Percentiles rank a stretch among this genome's conserved stretches.
phyloP scores from a whole-genome alignment of 805 yeast species.

The Yarrowia sp. region DNA sequence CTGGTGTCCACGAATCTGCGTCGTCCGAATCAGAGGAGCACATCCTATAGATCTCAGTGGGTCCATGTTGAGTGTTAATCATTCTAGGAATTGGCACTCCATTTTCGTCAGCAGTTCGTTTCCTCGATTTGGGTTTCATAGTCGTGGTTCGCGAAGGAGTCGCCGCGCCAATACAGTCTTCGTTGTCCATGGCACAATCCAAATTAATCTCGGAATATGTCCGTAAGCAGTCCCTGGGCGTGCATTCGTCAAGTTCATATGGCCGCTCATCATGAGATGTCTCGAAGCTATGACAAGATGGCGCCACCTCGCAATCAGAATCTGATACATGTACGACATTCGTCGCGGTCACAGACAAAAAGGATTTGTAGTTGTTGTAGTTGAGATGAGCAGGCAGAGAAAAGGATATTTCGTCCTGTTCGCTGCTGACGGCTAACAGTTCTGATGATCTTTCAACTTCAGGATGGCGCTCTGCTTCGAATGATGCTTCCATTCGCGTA shows the following conservation, averaged over 20 bases:
- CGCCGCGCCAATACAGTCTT: no score
- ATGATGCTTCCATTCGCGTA: no score
- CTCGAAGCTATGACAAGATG: no score
- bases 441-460: no score
- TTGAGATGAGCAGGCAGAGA: slow-evolving; percentile 1
- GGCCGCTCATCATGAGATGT: no score
- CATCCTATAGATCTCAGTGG: background rate
- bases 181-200: no score
- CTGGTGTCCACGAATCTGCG: background rate
- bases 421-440: background rate
- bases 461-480: no score
- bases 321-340: background rate
- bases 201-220: no score
- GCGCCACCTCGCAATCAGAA: background rate
- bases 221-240: no score
- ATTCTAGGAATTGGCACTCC: background rate
- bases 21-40: slow-evolving; percentile 6
- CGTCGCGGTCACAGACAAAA: background rate
- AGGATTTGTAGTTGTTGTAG: slow-evolving; percentile 12
- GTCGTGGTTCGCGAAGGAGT: no score
- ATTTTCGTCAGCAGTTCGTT: background rate
- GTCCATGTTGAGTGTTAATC: background rate
- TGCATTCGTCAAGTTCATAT: no score
- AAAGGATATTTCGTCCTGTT: background rate
- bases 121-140: no score